Conservation (phyloP, 164 flowering plant species). For the Liquidambar formosana region DNA sequence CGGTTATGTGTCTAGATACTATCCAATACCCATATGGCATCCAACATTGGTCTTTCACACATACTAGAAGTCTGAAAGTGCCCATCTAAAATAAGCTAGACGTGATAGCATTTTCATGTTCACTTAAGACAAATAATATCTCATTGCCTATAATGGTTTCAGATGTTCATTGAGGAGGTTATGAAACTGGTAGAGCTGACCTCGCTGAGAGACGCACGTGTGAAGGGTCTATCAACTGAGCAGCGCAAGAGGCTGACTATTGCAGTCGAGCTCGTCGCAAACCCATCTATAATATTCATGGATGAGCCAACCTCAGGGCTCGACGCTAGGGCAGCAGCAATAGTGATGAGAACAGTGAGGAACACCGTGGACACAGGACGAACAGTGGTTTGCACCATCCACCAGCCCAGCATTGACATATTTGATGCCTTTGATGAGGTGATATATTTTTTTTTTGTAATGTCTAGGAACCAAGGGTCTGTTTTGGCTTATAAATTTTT, state of each 20-base stretch:
- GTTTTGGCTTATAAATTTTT: not conserved
- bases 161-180: slow-evolving; percentile 69
- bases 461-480: not conserved
- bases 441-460: not conserved
- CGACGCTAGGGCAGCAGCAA: slow-evolving; percentile 62
- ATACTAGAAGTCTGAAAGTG: too few species aligned
- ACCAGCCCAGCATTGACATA: slow-evolving; percentile 69
- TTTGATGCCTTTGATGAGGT: slow-evolving; percentile 77
- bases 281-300: slow-evolving; percentile 73
- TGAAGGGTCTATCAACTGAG: slow-evolving; percentile 60
- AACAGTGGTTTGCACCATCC: slow-evolving; percentile 62
- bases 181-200: slow-evolving; percentile 68
- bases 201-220: slow-evolving; percentile 43
- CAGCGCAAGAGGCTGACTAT: slow-evolving; percentile 67
- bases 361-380: slow-evolving; percentile 60
- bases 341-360: slow-evolving; percentile 59
- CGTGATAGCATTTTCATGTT: too few species aligned
- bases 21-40: too few species aligned
- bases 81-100: too few species aligned
- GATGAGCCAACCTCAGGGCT: slow-evolving; percentile 71
- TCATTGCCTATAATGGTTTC: not conserved
- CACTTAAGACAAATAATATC: not conserved
- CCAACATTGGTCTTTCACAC: too few species aligned
- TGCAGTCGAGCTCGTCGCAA: slow-evolving; percentile 73
- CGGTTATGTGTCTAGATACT: too few species aligned